Evolutionary conservation across 805 yeast genomes (phyloP), one percentile per base, ranked within the genome.

Genomic region (Candida germanica): DNA sequence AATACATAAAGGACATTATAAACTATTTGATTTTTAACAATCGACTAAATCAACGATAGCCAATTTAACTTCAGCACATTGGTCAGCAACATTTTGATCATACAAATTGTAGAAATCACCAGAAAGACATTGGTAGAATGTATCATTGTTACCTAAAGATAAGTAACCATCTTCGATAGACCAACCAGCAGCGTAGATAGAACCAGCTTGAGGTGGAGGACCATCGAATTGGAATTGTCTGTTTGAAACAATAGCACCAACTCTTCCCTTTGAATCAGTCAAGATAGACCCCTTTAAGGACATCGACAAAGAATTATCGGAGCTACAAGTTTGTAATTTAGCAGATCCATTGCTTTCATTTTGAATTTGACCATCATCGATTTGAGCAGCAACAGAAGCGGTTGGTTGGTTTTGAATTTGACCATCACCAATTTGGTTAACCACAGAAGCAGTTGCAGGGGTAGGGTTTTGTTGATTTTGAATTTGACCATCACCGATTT

Each of bases 31-130:
- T 26, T 32, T 7, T 26, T 39, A 43, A 37, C 47, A 43, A 16
- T 30, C 24, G 24, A 39, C 29, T 16, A 43, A 43, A 33, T 43
- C 47, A 32, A 43, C 47, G 33, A 40, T 28, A 16, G 44, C 44
- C 30, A 83, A 71, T 56, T 77, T 64, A 51, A 83, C 83, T 40
- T 71, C 39, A 29, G 43, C 21, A 44, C 48, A 44, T 39, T 44
- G 48, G 2, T 34, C 46, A 18, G 43, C 48, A 33, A 42, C 41
- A 31, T 43, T 40, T 59, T 77, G 65, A 58, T 81, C 86, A 63
- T 83, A 83, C 62, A 83, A 66, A 73, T 83, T 83, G 80, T 80
- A 82, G 75, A 83, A 83, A 53, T 68, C 69, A 50, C 91, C 91
- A 25, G 87, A 80, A 48, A 74, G 55, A 69, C 91, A 83, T 66